A percentile compares a stretch with the other conserved stretches of the same genome.
phyloP scores from a whole-genome alignment of 768 basidiomycete species.

The Rhizopogon vulgaris region DNA sequence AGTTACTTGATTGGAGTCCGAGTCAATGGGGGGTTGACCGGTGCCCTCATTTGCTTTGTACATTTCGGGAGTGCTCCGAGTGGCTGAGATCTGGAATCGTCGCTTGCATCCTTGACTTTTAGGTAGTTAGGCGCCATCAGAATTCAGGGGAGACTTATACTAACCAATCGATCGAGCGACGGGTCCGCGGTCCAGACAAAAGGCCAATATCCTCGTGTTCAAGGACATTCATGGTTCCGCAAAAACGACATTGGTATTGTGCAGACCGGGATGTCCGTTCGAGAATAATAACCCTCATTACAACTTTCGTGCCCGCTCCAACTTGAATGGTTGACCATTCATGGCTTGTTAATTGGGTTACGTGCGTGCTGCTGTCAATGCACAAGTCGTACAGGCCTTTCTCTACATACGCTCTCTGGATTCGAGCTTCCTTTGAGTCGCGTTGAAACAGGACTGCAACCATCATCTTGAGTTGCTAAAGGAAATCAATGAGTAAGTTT shows the following conservation, averaged over 20 bases:
- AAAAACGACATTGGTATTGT: slow-evolving; percentile 15
- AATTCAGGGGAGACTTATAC: not conserved
- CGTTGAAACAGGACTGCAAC: slow-evolving; percentile 10
- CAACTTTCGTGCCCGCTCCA: slow-evolving; percentile 17
- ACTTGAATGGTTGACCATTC: slow-evolving; percentile 13
- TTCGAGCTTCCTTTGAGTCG: slow-evolving; percentile 14
- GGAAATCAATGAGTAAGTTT: not conserved
- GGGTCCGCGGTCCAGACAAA: slow-evolving; percentile 16
- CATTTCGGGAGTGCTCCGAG: too few relatives aligned
- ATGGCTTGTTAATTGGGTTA: slow-evolving; percentile 18
- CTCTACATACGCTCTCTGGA: slow-evolving; percentile 20
- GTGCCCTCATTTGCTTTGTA: too few relatives aligned
- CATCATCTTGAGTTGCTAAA: slow-evolving; percentile 17
- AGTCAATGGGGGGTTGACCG: not conserved
- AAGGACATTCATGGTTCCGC: too few relatives aligned
- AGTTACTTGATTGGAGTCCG: not conserved
- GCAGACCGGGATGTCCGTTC: slow-evolving; percentile 10
- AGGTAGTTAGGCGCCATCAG: slow-evolving; percentile 3
- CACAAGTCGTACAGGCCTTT: slow-evolving; percentile 18
- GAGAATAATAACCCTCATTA: slow-evolving; percentile 21
- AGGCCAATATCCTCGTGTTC: too few relatives aligned
- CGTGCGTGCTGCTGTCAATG: slow-evolving; percentile 17
- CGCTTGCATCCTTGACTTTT: slow-evolving; percentile 16
- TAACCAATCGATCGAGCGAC: slow-evolving; percentile 20
- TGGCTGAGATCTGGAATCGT: slow-evolving; percentile 18